Base-by-base conservation (phyloP, 495 filamentous ascomycete genomes). In the Aspergillus bertholletiae region DNA sequence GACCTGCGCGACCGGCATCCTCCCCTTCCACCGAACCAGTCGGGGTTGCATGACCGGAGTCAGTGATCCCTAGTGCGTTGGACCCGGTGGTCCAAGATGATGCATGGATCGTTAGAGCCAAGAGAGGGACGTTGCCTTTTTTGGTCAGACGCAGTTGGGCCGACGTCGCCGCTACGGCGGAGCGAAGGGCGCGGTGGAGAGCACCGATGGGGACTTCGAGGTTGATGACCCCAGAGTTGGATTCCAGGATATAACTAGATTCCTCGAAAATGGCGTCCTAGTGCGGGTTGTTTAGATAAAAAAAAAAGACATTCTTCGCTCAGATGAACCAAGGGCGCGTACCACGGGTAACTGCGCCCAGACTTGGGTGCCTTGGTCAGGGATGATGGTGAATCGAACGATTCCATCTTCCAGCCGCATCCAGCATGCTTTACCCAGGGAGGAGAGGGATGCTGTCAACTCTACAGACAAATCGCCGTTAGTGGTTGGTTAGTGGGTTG, bases 391-490 rank as follows among this genome's bases (percentile, higher is more conserved):
- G 76, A 98, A 96, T 59, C 90, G 91, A 53, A 96, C 82, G 20
- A 86, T 84, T 47, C 92, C 84, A 67, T 89, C 78, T 70, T 92
- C 88, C 23, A 98, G 85, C 41, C 90, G 88, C 45, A 97, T 79
- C 94, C 95, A 97, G 37, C 92, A 94, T 59, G 95, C 83, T 68
- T 94, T 93, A 52, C 92, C 91, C 30, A 97, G 77, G 7, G 91
- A 92, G 46, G 85, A 84, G 51, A 97, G 80, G 5, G 92, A 96
- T 7, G 88, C 87, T 3, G 84, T 85, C 55, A 98, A 78, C 70
- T 95, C 92, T 96, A 60, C 43, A 7, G 34, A 15, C 13, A 11
- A 9, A 12, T 12, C 9, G 3, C 13, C 2, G 13, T 37, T 11
- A 37, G 11, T 37, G 13, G 34, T 37, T 1, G 34, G 13, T 5